Evolutionary conservation across 148 eudicot species (phyloP).

Genomic region (Rhododendron simsii): DNA sequence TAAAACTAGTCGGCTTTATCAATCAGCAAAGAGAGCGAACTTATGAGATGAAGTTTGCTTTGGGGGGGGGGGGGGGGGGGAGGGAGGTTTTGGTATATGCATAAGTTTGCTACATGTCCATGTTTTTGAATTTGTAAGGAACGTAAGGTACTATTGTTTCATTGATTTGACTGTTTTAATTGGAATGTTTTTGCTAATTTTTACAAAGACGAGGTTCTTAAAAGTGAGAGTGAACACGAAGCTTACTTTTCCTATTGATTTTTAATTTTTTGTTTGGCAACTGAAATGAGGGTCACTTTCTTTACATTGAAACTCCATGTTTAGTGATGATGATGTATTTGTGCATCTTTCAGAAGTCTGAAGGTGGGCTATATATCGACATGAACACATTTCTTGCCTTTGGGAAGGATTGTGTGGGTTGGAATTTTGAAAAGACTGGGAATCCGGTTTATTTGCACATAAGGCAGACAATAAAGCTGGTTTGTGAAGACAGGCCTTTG

Average conservation of each 20-base stretch:
- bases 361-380: constrained; percentile 88
- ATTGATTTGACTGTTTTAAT: not conserved
- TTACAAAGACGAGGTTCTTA: not conserved
- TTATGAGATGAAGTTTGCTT: not conserved
- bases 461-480: constrained; percentile 68
- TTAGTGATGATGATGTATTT: not conserved
- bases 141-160: not conserved
- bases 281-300: not conserved
- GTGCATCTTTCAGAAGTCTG: constrained; percentile 61
- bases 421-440: constrained; percentile 88
- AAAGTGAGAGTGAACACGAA: not conserved
- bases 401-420: constrained; percentile 75
- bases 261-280: not conserved
- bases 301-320: not conserved
- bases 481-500: constrained; percentile 85
- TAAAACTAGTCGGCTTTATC: not conserved
- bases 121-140: not conserved
- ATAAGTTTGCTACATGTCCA: not conserved
- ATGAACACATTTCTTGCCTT: constrained; percentile 90
- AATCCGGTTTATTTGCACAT: constrained; percentile 90
- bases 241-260: too few species aligned
- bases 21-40: not conserved
- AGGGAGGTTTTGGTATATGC: not conserved
- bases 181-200: not conserved
- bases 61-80: rapidly evolving